Base-by-base conservation (phyloP, 2,329 filamentous ascomycete genomes). In the Talaromyces sp. region DNA sequence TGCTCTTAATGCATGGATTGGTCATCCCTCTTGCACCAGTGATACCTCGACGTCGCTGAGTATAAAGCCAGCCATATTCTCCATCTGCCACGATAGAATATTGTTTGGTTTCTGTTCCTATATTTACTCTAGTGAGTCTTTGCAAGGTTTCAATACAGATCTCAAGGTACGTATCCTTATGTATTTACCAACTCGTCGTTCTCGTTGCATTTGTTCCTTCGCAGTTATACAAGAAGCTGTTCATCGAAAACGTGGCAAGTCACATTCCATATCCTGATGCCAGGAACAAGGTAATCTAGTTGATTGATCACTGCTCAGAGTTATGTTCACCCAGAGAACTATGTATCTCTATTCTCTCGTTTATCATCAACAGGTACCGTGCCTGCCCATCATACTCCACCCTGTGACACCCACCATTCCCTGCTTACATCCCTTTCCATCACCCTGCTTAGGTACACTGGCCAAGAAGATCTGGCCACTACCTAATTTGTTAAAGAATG, bases 181-280 rank as follows among this genome's bases (percentile, higher is more conserved):
- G 19, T 39, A 13, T 52, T 31, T 31, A 17, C 41, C 27, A 62
- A 19, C 19, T 39, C 22, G 35, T 35, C 19, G 54, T 39, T 54
- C 25, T 39, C 15, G n/a, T 50, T 43, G 35, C 60, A 62, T 52
- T 62, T 62, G 3, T 31, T 27, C 8, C 45, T 41, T 47, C 35
- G 47, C 52, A 35, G 45, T 62, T 33, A 39, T 35, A 43, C 60
- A 50, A 43, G 22, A 41, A 41, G 22, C 25, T 17, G 19, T 62
- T 52, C 35, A n/a, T 50, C 47, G 52, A 62, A 15, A 62, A 62
- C 60, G 60, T 62, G 60, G 60, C 25, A 10, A 52, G 47, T 62
- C 33, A 52, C 45, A 62, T 62, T 62, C 47, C 47, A 62, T n/a
- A 37, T 39, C 22, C 19, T 27, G 60, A 41, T 41, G 60, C 60